These are phyloP conservation scores for Haplosporangium sp. DNA, from an alignment of 371 early-diverging fungal species.

Conservation along the genomic window DNA sequence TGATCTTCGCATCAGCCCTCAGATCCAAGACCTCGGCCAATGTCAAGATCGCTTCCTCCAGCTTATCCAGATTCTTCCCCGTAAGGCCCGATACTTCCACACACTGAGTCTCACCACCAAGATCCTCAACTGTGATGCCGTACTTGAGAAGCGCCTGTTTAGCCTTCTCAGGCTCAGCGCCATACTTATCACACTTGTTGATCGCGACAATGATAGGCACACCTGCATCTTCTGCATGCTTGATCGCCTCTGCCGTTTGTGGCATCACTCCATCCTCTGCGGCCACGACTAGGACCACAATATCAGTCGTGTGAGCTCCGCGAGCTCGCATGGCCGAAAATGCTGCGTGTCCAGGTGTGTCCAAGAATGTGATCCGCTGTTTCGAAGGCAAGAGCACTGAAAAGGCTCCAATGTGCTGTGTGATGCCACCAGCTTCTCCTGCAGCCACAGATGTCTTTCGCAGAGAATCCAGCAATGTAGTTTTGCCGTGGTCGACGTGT, in stretches of 20 bases:
- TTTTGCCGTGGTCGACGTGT: conserved; percentile 99
- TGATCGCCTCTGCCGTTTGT: conserved; percentile 95
- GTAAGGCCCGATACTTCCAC: conserved; percentile 92
- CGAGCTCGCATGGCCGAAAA: conserved; percentile 94
- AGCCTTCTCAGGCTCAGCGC: conserved; percentile 76
- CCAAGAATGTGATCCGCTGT: conserved; percentile 91
- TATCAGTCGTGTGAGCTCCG: conserved; percentile 94
- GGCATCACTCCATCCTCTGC: conserved; percentile 99
- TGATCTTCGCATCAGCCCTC: conserved; percentile 80
- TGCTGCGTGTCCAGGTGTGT: conserved; percentile 97
- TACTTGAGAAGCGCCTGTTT: conserved; percentile 83
- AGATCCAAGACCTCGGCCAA: conserved; percentile 88
- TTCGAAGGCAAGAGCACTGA: conserved; percentile 78
- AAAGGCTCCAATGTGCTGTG: conserved; percentile 98
- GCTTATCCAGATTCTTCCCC: conserved; percentile 83
- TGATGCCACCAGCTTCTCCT: conserved; percentile 97
- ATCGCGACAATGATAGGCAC: conserved; percentile 96
- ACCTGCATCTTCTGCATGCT: conserved; percentile 88
- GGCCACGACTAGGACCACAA: conserved; percentile 95
- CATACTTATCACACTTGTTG: conserved; percentile 96
- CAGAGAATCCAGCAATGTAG: conserved; percentile 95
- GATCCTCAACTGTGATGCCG: conserved; percentile 90
- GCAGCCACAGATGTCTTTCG: conserved; percentile 93
- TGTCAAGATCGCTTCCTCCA: conserved; percentile 90
- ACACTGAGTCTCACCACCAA: conserved; percentile 93